Evolutionary conservation across 768 basidiomycete species (phyloP).

Genomic region (Leucogyrophana mollusca): DNA sequence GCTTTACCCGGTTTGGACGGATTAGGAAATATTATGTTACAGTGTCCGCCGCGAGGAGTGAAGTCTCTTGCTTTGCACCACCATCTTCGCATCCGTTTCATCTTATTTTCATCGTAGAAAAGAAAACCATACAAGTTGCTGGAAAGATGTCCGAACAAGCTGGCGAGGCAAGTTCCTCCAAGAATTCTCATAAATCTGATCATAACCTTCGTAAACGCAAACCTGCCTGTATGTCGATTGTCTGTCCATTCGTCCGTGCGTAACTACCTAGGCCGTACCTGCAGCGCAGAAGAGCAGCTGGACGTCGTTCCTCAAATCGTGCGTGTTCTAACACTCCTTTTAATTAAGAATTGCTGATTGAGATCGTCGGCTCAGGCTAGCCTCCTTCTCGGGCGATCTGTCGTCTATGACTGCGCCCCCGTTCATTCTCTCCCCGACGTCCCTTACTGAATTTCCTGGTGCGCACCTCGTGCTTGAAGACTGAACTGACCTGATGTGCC

Average conservation of each 20-base stretch:
- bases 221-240: constrained; percentile 36
- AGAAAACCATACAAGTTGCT: too few species aligned
- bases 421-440: constrained; percentile 90
- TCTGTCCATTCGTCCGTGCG: constrained; percentile 15
- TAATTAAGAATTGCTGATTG: constrained; percentile 6
- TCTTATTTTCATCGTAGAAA: not conserved
- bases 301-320: constrained; percentile 92
- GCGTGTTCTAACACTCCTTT: constrained; percentile 25
- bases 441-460: constrained; percentile 92
- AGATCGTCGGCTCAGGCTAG: constrained; percentile 49
- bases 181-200: constrained; percentile 21
- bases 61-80: too few species aligned
- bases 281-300: constrained; percentile 82
- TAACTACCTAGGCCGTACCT: constrained; percentile 61
- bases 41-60: too few species aligned
- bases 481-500: constrained; percentile 1
- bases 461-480: constrained; percentile 19
- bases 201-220: constrained; percentile 20
- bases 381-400: constrained; percentile 85
- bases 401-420: constrained; percentile 83
- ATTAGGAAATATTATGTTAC: too few species aligned
- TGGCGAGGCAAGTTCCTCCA: constrained; percentile 36
- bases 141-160: constrained; percentile 37
- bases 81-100: too few species aligned
- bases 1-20: too few species aligned